A percentile compares a stretch with the other conserved stretches of the same genome.
These are phyloP conservation scores for Colletotrichum trifolii DNA, from an alignment of 2,329 filamentous ascomycete genomes.

Conservation along the genomic window DNA sequence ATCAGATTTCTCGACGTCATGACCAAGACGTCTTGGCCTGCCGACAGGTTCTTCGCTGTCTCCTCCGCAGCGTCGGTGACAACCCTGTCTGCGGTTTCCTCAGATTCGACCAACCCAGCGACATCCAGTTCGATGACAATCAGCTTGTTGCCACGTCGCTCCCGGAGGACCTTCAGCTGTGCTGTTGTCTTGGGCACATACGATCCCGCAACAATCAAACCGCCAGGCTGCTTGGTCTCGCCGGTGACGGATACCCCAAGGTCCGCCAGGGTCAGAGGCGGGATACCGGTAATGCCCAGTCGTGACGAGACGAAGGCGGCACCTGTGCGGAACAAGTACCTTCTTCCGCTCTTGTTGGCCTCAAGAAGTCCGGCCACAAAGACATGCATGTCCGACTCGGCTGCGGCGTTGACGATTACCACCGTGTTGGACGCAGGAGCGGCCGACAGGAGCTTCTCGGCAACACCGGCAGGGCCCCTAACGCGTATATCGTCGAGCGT, in stretches of 20 bases:
- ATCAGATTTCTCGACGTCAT: conserved; percentile 69
- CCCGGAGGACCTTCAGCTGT: conserved; percentile 36
- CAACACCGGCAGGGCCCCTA: conserved; percentile 44
- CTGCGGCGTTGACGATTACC: conserved; percentile 63
- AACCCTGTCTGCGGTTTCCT: conserved; percentile 14
- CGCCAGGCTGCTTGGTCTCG: conserved; percentile 47
- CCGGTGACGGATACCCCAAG: conserved; percentile 48
- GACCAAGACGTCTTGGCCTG: conserved; percentile 64
- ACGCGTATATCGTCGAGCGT: conserved; percentile 56
- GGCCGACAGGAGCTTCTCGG: conserved; percentile 40
- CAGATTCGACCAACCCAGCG: conserved; percentile 26
- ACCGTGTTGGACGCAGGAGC: conserved; percentile 46
- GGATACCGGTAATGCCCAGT: conserved; percentile 62
- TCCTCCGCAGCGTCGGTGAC: conserved; percentile 38
- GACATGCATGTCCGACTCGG: conserved; percentile 66
- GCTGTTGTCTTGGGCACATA: conserved; percentile 70
- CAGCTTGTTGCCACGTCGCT: conserved; percentile 36
- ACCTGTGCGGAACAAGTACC: conserved; percentile 53
- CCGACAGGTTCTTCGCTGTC: conserved; percentile 43
- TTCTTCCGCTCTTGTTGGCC: conserved; percentile 45
- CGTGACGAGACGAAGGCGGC: conserved; percentile 58
- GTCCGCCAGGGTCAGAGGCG: conserved; percentile 59
- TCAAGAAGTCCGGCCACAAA: conserved; percentile 60
- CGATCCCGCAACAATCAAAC: conserved; percentile 65
- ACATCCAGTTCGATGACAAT: conserved; percentile 38